Evolutionary conservation across 192 early-diverging fungal genomes (phyloP).

Genomic region (Podila epicladia): DNA sequence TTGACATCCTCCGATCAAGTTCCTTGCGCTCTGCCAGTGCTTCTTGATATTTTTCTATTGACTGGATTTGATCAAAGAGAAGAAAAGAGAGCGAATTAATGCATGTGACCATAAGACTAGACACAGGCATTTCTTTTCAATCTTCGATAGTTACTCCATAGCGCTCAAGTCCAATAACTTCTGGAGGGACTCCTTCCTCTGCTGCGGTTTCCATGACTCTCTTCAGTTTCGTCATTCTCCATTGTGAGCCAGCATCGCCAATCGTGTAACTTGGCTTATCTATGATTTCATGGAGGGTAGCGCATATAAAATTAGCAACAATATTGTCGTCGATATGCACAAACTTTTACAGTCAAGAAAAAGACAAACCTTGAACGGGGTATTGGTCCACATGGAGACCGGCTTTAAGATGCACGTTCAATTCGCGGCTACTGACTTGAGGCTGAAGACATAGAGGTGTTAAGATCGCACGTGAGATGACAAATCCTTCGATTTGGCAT

Average conservation of each 20-base stretch:
- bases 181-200: conserved; percentile 66
- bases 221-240: conserved; percentile 86
- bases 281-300: neutral
- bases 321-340: neutral
- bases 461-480: neutral
- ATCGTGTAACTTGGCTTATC: conserved; percentile 54
- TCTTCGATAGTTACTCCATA: conserved; percentile 66
- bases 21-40: conserved; percentile 72
- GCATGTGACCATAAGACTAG: too few relatives aligned
- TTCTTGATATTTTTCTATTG: conserved; percentile 71
- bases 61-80: conserved; percentile 29
- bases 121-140: neutral
- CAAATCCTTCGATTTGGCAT: neutral
- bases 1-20: conserved; percentile 57
- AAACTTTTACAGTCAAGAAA: neutral
- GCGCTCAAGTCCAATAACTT: conserved; percentile 76
- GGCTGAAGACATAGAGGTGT: conserved; percentile 21
- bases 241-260: conserved; percentile 68
- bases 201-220: conserved; percentile 73
- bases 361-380: conserved; percentile 20
- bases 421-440: conserved; percentile 52
- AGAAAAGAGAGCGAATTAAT: too few relatives aligned
- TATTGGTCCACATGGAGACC: conserved; percentile 54
- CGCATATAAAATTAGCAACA: neutral
- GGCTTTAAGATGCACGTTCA: conserved; percentile 53